These are phyloP conservation scores for Diaporthe citriasiana DNA, from an alignment of 2,329 filamentous ascomycete genomes.

Conservation along the genomic window DNA sequence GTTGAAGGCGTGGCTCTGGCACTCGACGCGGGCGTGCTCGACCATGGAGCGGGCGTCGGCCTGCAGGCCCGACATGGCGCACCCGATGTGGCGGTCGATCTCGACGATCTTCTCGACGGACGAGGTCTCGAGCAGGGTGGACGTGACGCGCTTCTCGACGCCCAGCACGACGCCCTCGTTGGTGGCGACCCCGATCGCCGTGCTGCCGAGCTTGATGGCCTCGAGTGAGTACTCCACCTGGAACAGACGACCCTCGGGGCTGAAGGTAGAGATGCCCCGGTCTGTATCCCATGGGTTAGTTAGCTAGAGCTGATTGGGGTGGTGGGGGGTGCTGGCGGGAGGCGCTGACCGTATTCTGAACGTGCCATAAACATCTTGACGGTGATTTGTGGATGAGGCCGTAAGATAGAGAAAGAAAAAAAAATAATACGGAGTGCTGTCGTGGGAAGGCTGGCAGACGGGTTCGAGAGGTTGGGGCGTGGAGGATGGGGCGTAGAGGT, in stretches of 20 bases:
- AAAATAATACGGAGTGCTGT: slow-evolving; percentile 5
- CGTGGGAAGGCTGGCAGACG: neutral
- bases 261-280: slow-evolving; percentile 99
- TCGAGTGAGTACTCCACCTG: slow-evolving; percentile 99
- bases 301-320: slow-evolving; percentile 47
- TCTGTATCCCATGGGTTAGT: slow-evolving; percentile 69
- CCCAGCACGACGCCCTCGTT: slow-evolving; percentile 95
- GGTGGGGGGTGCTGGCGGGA: slow-evolving; percentile 53
- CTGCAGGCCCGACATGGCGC: slow-evolving; percentile 98
- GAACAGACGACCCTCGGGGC: slow-evolving; percentile 98
- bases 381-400: slow-evolving; percentile 52
- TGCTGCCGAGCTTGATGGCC: slow-evolving; percentile 99
- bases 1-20: slow-evolving; percentile 97
- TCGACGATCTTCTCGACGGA: slow-evolving; percentile 99
- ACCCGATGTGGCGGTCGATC: slow-evolving; percentile 98
- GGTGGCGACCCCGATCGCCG: slow-evolving; percentile 97
- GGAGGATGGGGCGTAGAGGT: slow-evolving; percentile 7
- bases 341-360: slow-evolving; percentile 95
- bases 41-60: slow-evolving; percentile 98
- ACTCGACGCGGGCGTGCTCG: slow-evolving; percentile 97
- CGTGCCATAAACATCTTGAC: slow-evolving; percentile 98
- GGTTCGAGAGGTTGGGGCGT: slow-evolving; percentile 24
- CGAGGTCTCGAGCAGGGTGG: slow-evolving; percentile 94
- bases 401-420: neutral
- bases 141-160: slow-evolving; percentile 99